Evolutionary conservation across 192 early-diverging fungal genomes (phyloP), one percentile per base, ranked within the genome.

Genomic region (Coemansia sp.): DNA sequence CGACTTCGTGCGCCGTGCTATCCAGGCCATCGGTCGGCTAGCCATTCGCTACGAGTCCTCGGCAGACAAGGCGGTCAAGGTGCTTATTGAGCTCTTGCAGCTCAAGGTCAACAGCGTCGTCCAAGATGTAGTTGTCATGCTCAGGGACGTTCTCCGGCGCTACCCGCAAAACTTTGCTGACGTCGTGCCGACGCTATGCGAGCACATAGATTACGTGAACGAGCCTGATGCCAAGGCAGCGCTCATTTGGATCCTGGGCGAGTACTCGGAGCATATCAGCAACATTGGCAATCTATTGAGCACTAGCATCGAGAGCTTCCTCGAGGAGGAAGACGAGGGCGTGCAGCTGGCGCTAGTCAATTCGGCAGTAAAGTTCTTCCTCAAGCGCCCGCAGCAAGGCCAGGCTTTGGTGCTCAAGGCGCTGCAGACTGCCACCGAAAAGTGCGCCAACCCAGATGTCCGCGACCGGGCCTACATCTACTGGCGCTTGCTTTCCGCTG

Each of bases 401-500:
- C 94, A 98, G 83, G 89, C 91, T 14, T 82, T 96, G 64, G 95
- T 99, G 25, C 93, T 96, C 32, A 79, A 87, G 41, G 87, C 95
- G 11, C 85, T 99, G 50, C 92, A 96, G 76, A 89, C 87, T 14
- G 94, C 95, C 3, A 95, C 97, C 2, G 88, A 92, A 64, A 90
- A 90, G 58, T 91, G 89, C 67, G 94, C 97, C 64, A 96, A 96
- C 74, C 94, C 96, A 8, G 97, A 99, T 75, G 91, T 97, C 29
- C 88, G 97, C 31, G 97, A 99, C 72, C 88, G 97, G 17, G 96
- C 95, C 6, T 99, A 95, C 72, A 86, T 99, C 41, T 99, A 99
- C 84, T 99, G 97, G 97, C 86, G 97, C 63, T 83, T 99, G 65
- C 82, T 99, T 3, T 95, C 94, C 4, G 92, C 94, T 19, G 92